Evolutionary conservation across 2,329 filamentous ascomycete species (phyloP), one percentile per base, ranked within the genome.

Genomic region (Cladosporium velox): DNA sequence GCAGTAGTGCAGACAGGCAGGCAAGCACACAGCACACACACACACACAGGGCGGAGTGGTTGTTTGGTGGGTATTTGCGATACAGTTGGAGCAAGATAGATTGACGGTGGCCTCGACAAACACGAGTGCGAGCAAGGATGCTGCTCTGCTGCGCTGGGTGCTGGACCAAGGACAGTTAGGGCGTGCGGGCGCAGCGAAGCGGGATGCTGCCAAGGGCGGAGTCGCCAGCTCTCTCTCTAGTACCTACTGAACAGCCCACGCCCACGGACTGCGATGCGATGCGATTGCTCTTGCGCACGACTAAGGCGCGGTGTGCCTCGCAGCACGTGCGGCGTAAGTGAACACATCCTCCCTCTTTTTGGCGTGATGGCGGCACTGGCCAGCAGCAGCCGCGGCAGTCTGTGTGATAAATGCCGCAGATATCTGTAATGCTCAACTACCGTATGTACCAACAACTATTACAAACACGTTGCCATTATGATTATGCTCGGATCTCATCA

Each of bases 121-220:
- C n/a, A 47, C 41, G 41, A 47, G 41, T 4, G 41, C 21, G n/a
- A 47, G n/a, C 41, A 47, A 47, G 41, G 41, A 47, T 47, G n/a
- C n/a, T 12, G n/a, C 10, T 21, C 38, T 41, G 14, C 15, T 18
- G 8, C 18, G 41, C 18, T 21, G 4, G n/a, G 1, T 18, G 35
- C 30, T 35, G 34, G 12, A n/a, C n/a, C n/a, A n/a, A n/a, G n/a
- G n/a, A 15, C 11, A 35, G 5, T 41, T 41, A 41, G 18, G 38
- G 41, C 41, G 5, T 44, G 49, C 28, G 49, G 49, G 24, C 28
- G 49, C 49, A 28, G 49, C 24, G 24, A 54, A 34, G 55, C 55
- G 55, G 55, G 55, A 58, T 41, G 55, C 35, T 47, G 41, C 55
- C 55, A 58, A 58, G 55, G 55, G 55, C 55, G 21, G 55, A 58